These are phyloP conservation scores for Aureobasidium zeae DNA, from an alignment of 2,329 filamentous ascomycete genomes.

Conservation along the genomic window DNA sequence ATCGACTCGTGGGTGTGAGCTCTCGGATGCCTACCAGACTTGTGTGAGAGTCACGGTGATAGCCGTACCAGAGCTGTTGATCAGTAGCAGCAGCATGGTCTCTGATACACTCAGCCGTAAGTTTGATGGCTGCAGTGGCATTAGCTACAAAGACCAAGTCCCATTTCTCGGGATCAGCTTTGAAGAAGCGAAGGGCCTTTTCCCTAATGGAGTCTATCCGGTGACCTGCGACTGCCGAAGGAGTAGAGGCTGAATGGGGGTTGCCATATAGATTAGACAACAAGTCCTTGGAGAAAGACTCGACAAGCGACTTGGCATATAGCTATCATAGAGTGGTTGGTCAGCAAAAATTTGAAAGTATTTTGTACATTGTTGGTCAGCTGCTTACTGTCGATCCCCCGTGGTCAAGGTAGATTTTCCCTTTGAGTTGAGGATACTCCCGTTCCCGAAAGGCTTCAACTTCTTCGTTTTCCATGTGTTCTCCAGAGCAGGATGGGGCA, in stretches of 20 bases:
- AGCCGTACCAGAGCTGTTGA: slow-evolving; percentile 66
- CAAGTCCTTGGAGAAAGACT: slow-evolving; percentile 70
- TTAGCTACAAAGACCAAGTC: slow-evolving; percentile 89
- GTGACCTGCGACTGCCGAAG: slow-evolving; percentile 67
- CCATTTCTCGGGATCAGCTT: slow-evolving; percentile 70
- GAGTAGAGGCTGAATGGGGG: slow-evolving; percentile 75
- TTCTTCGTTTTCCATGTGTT: slow-evolving; percentile 28
- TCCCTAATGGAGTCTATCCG: slow-evolving; percentile 69
- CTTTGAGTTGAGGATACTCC: slow-evolving; percentile 36
- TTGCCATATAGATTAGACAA: slow-evolving; percentile 75
- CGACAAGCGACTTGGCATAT: slow-evolving; percentile 70
- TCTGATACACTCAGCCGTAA: slow-evolving; percentile 70
- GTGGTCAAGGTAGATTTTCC: slow-evolving; percentile 69
- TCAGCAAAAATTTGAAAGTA: background rate
- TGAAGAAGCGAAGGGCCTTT: slow-evolving; percentile 64
- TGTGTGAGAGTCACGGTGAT: slow-evolving; percentile 78
- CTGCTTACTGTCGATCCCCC: slow-evolving; percentile 63
- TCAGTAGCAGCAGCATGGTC: slow-evolving; percentile 41
- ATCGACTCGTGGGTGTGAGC: slow-evolving; percentile 54
- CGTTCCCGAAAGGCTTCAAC: slow-evolving; percentile 32
- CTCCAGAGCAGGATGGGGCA: slow-evolving; percentile 25
- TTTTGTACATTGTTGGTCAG: slow-evolving; percentile 5
- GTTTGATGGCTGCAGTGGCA: slow-evolving; percentile 81
- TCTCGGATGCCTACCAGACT: slow-evolving; percentile 73
- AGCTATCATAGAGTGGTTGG: slow-evolving; percentile 26